Percentiles rank a stretch among this genome's conserved stretches.
Conservation (phyloP, 352 stramenopile species). For the Peronospora farinosa region DNA sequence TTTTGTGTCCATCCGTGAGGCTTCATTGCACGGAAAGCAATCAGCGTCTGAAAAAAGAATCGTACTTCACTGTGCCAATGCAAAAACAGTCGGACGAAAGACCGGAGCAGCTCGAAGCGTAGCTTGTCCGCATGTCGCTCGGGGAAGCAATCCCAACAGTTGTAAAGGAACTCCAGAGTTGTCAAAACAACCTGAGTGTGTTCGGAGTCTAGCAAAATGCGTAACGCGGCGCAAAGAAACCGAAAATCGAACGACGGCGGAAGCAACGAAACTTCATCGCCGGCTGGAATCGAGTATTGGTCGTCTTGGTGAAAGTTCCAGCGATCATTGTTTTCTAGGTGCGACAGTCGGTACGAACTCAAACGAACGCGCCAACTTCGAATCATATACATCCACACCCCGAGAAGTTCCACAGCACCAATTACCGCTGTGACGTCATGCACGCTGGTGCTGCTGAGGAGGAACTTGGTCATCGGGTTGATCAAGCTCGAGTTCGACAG, state of each 20-base stretch:
- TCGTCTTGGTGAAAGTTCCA: slow-evolving; percentile 89
- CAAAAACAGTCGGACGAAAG: slow-evolving; percentile 75
- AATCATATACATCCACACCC: slow-evolving; percentile 90
- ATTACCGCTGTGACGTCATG: slow-evolving; percentile 86
- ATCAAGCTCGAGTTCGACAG: slow-evolving; percentile 82
- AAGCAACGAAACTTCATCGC: slow-evolving; percentile 78
- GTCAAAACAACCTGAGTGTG: slow-evolving; percentile 84
- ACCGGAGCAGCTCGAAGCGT: slow-evolving; percentile 70
- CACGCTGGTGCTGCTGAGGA: slow-evolving; percentile 81
- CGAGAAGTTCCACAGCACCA: slow-evolving; percentile 77
- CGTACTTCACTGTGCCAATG: slow-evolving; percentile 86
- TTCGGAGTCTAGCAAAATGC: slow-evolving; percentile 76
- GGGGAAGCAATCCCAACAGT: slow-evolving; percentile 86
- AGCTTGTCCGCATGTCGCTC: slow-evolving; percentile 85
- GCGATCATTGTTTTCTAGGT: slow-evolving; percentile 86
- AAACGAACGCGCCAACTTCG: slow-evolving; percentile 84
- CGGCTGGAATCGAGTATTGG: slow-evolving; percentile 83
- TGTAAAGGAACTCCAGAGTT: slow-evolving; percentile 86
- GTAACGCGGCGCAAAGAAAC: slow-evolving; percentile 73
- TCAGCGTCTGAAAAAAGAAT: slow-evolving; percentile 82
- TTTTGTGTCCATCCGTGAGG: slow-evolving; percentile 81
- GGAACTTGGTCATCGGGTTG: slow-evolving; percentile 88
- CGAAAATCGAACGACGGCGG: slow-evolving; percentile 85
- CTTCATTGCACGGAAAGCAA: slow-evolving; percentile 83
- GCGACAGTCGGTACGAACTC: slow-evolving; percentile 79